Base-by-base conservation (phyloP, 2,329 filamentous ascomycete genomes). In the Penicillium expansum region DNA sequence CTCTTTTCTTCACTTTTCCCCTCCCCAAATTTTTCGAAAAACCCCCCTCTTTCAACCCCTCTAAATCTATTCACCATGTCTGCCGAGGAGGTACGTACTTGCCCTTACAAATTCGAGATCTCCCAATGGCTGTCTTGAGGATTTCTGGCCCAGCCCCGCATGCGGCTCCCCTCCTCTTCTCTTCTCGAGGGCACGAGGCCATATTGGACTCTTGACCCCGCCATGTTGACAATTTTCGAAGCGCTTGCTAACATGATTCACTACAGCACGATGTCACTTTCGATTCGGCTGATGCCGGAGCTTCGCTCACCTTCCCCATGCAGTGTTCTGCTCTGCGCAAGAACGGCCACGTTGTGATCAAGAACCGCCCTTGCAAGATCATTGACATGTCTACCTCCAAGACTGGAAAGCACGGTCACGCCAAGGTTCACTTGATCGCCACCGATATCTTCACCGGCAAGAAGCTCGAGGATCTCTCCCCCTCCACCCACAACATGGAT, bases 391-490 rank as follows among this genome's bases (percentile, higher is more conserved):
- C 92, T 71, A 99, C 94, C 84, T 99, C 94, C 80, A 99, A 99
- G 92, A 99, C 94, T 70, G 94, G 94, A 83, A 99, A 99, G 91
- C 94, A 99, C 90, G 94, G 94, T 80, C 95, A 99, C 90, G 94
- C 94, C 83, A 99, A 99, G 89, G 94, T 99, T 79, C 93, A 99
- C 83, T 83, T 99, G 73, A 89, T 97, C 75, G 94, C 92, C 77
- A 87, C 95, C 79, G 94, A 99, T 80, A 97, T 99, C 84, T 99
- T 99, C 89, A 99, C 92, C 68, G 85, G 85, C 86, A 99, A 97
- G 91, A 99, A 99, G 88, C 86, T 96, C 69, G 94, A 99, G 85
- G 95, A 99, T 83, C 87, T 99, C 64, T 97, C 88, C 80, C 94
- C 94, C 71, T 99, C 94, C 77, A 99, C 94, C 84, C 86, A 88